Conservation (phyloP, 805 yeast genomes). For the Pichia sporocuriosa region DNA sequence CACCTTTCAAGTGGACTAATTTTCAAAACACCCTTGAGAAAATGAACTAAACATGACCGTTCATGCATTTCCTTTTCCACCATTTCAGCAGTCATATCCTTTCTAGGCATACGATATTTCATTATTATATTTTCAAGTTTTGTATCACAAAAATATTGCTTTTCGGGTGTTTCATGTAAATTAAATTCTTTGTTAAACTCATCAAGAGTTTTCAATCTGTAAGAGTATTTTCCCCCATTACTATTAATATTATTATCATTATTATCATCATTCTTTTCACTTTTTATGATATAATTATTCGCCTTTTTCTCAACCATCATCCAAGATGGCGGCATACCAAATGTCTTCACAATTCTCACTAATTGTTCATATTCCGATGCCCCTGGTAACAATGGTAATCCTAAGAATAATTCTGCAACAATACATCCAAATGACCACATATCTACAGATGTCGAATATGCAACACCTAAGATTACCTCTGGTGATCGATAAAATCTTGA, state of each 20-base stretch:
- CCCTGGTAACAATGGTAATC: slow-evolving; percentile 93
- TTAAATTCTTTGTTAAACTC: slow-evolving; percentile 47
- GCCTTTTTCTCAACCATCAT: slow-evolving; percentile 93
- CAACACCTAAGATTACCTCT: slow-evolving; percentile 85
- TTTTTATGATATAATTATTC: slow-evolving; percentile 46
- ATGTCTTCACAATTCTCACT: slow-evolving; percentile 69
- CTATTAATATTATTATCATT: background rate
- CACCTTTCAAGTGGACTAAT: slow-evolving; percentile 90
- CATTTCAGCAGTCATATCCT: slow-evolving; percentile 45
- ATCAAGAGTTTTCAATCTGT: slow-evolving; percentile 35
- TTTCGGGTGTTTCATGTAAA: slow-evolving; percentile 66
- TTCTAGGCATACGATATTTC: slow-evolving; percentile 64
- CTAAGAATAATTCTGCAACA: slow-evolving; percentile 57
- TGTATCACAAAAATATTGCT: slow-evolving; percentile 66
- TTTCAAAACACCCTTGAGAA: slow-evolving; percentile 68
- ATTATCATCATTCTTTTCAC: slow-evolving; percentile 16
- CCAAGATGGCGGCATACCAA: slow-evolving; percentile 89
- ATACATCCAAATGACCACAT: slow-evolving; percentile 64
- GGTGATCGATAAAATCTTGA: slow-evolving; percentile 92
- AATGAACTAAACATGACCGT: slow-evolving; percentile 66
- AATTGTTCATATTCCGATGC: slow-evolving; percentile 89
- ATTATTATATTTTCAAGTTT: slow-evolving; percentile 65
- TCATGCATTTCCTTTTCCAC: slow-evolving; percentile 68
- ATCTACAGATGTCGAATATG: slow-evolving; percentile 88
- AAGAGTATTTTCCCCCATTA: slow-evolving; percentile 29